Conservation (phyloP, 1,139 yeast species). For the Hansenula sp. region DNA sequence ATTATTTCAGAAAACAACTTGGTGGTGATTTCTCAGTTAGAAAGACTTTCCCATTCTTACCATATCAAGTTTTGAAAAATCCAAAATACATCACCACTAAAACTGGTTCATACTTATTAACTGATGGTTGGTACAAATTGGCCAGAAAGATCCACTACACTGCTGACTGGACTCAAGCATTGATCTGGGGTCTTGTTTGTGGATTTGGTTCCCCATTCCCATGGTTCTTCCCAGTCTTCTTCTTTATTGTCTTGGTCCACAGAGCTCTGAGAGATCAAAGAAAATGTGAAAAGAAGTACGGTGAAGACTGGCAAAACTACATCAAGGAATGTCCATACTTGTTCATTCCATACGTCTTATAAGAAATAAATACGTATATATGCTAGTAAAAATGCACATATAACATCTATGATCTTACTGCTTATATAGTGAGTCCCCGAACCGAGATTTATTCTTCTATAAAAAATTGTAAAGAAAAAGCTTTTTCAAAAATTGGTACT, state of each 20-base stretch:
- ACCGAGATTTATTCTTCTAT: no score
- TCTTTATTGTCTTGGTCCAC: constrained; percentile 80
- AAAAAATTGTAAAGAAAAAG: no score
- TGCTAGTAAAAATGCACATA: no score
- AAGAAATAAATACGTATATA: constrained; percentile 8
- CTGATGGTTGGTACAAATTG: constrained; percentile 90
- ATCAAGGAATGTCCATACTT: constrained; percentile 85
- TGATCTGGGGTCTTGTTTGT: constrained; percentile 90
- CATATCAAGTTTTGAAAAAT: constrained; percentile 72
- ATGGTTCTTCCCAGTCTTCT: constrained; percentile 93
- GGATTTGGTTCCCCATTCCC: constrained; percentile 88
- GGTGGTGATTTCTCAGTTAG: constrained; percentile 74
- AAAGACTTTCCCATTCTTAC: constrained; percentile 90
- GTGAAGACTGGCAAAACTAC: constrained; percentile 90
- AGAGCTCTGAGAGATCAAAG: constrained; percentile 83
- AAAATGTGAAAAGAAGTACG: constrained; percentile 83
- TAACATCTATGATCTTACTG: no score
- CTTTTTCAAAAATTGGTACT: no score
- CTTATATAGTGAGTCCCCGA: no score
- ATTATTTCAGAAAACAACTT: constrained; percentile 81
- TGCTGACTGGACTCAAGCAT: constrained; percentile 84
- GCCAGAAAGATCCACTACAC: constrained; percentile 96
- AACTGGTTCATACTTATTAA: constrained; percentile 77
- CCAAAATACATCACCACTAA: constrained; percentile 83
- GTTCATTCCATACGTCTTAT: constrained; percentile 84